Evolutionary conservation across 352 stramenopile genomes (phyloP).

Genomic region (Globisporangium radiosum): DNA sequence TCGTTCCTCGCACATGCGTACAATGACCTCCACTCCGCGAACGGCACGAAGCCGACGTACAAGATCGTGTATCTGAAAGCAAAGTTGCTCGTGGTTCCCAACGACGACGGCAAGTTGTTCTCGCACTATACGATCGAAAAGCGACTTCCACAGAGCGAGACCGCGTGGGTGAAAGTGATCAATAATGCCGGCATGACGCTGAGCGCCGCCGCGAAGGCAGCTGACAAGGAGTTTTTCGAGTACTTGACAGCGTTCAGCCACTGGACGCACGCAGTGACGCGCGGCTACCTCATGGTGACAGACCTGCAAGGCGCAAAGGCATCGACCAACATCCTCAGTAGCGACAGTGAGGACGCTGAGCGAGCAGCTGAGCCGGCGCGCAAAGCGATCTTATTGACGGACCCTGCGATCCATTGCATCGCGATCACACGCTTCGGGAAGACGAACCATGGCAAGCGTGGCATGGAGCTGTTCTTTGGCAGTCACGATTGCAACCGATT

Average conservation of each 20-base stretch:
- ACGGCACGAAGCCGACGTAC: too few species aligned
- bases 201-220: background rate
- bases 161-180: background rate
- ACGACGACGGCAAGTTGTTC: too few species aligned
- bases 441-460: conserved; percentile 9
- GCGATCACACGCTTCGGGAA: conserved; percentile 5
- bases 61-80: too few species aligned
- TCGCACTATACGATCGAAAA: background rate
- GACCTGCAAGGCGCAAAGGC: conserved; percentile 32
- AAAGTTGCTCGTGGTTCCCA: too few species aligned
- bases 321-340: background rate
- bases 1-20: conserved; percentile 1
- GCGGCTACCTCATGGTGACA: conserved; percentile 34
- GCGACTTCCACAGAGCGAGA: background rate
- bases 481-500: conserved; percentile 11
- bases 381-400: conserved; percentile 8
- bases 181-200: conserved; percentile 25
- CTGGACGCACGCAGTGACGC: conserved; percentile 22
- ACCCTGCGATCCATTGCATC: conserved; percentile 14
- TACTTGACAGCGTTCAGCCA: conserved; percentile 3
- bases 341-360: background rate
- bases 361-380: background rate
- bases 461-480: conserved; percentile 12
- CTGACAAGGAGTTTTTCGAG: background rate
- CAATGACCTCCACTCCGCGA: background rate